These are phyloP conservation scores for Coniochaeta hoffmannii DNA, from an alignment of 2,329 filamentous ascomycete species.

Conservation along the genomic window DNA sequence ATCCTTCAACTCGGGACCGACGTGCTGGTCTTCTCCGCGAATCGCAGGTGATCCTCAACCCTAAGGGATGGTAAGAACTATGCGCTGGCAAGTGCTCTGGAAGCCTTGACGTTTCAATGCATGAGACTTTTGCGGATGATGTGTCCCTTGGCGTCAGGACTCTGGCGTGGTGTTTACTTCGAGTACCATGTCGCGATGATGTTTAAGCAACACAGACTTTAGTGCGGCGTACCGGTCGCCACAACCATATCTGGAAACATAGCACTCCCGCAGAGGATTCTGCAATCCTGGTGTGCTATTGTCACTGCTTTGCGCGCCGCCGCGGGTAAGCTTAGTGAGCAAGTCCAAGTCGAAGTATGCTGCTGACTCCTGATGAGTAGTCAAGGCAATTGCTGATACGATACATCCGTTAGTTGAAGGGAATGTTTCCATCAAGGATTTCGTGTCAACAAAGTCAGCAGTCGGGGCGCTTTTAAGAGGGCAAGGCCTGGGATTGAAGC, in stretches of 20 bases:
- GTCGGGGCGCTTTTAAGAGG: background rate
- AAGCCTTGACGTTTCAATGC: background rate
- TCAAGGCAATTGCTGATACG: background rate
- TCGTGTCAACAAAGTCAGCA: background rate
- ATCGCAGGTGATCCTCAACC: background rate
- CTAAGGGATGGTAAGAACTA: background rate
- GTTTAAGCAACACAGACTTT: background rate
- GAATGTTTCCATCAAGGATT: background rate
- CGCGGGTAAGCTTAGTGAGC: background rate
- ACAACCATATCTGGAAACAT: background rate
- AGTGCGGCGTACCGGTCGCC: background rate
- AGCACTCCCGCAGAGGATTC: background rate
- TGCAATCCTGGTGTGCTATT: background rate
- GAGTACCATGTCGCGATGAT: background rate
- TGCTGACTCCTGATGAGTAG: background rate
- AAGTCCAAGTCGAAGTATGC: background rate
- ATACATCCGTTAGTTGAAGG: background rate
- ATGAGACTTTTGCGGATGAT: background rate
- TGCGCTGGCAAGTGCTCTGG: background rate
- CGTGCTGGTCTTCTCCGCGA: background rate
- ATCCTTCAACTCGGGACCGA: background rate
- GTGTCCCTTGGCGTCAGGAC: background rate
- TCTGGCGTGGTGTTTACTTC: background rate
- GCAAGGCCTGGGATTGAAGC: background rate
- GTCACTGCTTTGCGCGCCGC: background rate